phyloP scores from a whole-genome alignment of 108 stramenopile genomes.

The Skeletonema costatum region DNA sequence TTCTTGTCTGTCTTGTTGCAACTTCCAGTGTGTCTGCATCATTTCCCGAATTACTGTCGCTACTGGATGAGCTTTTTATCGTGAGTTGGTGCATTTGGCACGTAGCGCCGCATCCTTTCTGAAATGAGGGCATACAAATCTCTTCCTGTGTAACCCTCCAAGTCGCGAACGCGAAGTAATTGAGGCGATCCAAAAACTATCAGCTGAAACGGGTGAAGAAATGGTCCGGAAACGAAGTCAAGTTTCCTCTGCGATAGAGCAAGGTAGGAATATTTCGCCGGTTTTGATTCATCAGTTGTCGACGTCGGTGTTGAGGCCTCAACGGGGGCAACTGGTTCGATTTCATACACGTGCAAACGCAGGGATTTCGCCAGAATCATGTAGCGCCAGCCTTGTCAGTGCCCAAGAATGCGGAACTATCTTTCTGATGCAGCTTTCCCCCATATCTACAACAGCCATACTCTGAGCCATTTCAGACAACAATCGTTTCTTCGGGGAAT shows the following conservation, averaged over 20 bases:
- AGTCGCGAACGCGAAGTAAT: constrained; percentile 68
- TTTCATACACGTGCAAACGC: constrained; percentile 80
- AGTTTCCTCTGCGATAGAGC: constrained; percentile 78
- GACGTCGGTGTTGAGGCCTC: not conserved
- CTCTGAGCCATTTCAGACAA: constrained; percentile 64
- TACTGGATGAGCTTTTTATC: constrained; percentile 31
- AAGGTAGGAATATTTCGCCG: constrained; percentile 68
- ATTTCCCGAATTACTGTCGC: not conserved
- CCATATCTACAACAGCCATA: constrained; percentile 86
- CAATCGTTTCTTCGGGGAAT: constrained; percentile 12
- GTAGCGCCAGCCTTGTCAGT: constrained; percentile 68
- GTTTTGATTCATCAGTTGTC: constrained; percentile 8
- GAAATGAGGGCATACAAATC: constrained; percentile 83
- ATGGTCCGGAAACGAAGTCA: constrained; percentile 60
- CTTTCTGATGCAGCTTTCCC: constrained; percentile 78
- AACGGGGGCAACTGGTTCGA: constrained; percentile 51
- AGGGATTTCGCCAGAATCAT: constrained; percentile 82
- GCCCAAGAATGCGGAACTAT: constrained; percentile 88
- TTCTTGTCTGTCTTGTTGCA: constrained; percentile 30
- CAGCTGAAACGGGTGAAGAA: constrained; percentile 79
- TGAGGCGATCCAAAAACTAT: constrained; percentile 82
- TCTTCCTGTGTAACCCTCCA: constrained; percentile 71
- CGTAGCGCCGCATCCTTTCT: constrained; percentile 57
- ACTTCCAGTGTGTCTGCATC: not conserved
- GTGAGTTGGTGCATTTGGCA: constrained; percentile 50